Conservation (phyloP, 805 yeast genomes). For the Candida nonsorbophila region DNA sequence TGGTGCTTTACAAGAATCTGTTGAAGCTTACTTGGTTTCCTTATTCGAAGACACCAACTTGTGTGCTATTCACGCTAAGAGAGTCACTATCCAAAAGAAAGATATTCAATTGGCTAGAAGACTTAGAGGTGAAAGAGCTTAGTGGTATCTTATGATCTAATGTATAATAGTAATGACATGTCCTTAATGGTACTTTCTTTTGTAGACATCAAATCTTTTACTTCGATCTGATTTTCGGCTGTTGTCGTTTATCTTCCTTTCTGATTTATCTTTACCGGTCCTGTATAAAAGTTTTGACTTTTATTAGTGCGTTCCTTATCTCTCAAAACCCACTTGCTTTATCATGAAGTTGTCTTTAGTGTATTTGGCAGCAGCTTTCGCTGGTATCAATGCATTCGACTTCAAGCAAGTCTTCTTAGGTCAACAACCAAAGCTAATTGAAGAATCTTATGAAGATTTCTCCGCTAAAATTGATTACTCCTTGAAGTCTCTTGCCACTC, state of each 20-base stretch:
- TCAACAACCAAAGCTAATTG: too few relatives aligned
- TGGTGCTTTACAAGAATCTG: conserved; percentile 45
- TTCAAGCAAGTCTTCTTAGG: too few relatives aligned
- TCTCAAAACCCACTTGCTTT: too few relatives aligned
- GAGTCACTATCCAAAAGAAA: conserved; percentile 45
- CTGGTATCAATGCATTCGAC: too few relatives aligned
- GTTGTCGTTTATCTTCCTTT: neutral
- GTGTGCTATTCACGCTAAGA: conserved; percentile 46
- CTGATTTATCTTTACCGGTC: neutral
- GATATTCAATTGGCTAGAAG: conserved; percentile 46
- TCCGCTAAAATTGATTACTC: too few relatives aligned
- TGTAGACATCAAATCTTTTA: conserved; percentile 6
- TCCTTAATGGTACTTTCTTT: conserved; percentile 7
- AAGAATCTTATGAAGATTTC: too few relatives aligned
- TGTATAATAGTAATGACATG: conserved; percentile 3
- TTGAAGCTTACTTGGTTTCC: conserved; percentile 43
- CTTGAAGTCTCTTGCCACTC: too few relatives aligned
- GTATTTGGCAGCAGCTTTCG: too few relatives aligned
- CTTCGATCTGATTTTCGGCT: neutral
- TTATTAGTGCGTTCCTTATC: too few relatives aligned
- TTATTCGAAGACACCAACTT: conserved; percentile 44
- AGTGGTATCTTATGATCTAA: conserved; percentile 9
- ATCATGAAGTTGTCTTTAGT: too few relatives aligned
- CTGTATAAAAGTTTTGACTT: too few relatives aligned
- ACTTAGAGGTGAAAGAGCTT: conserved; percentile 46